Conservation (phyloP, 768 basidiomycete genomes). For the Agaricus subrufescens region DNA sequence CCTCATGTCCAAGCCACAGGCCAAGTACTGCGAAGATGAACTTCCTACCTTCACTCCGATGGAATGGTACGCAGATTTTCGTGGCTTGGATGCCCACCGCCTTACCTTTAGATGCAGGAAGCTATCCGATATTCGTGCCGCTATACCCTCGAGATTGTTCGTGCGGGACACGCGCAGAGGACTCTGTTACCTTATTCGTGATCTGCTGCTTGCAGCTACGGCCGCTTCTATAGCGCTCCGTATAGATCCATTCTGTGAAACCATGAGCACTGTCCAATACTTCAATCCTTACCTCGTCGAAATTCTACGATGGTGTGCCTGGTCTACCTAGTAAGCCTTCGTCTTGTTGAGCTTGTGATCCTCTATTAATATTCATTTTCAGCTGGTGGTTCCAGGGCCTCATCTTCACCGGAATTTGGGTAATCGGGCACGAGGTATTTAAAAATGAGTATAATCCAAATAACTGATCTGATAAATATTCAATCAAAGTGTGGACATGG, state of each 20-base stretch:
- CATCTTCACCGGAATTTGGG: slow-evolving; percentile 56
- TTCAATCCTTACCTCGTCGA: slow-evolving; percentile 33
- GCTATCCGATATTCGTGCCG: slow-evolving; percentile 44
- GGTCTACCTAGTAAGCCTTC: slow-evolving; percentile 40
- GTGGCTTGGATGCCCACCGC: neutral
- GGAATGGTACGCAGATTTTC: slow-evolving; percentile 32
- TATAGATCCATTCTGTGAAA: slow-evolving; percentile 39
- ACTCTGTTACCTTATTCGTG: slow-evolving; percentile 38
- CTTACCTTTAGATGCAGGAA: slow-evolving; percentile 25
- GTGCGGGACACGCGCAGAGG: slow-evolving; percentile 36
- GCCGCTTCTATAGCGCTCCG: slow-evolving; percentile 37
- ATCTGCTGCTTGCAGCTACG: slow-evolving; percentile 37
- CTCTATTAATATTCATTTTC: neutral
- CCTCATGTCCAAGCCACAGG: slow-evolving; percentile 8
- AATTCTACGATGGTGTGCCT: slow-evolving; percentile 35
- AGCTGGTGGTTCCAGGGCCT: slow-evolving; percentile 64
- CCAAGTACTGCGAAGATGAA: slow-evolving; percentile 32
- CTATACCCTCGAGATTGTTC: slow-evolving; percentile 43
- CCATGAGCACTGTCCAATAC: slow-evolving; percentile 14
- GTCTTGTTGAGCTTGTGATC: neutral
- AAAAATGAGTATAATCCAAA: neutral
- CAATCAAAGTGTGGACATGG: slow-evolving; percentile 48
- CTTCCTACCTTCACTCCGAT: slow-evolving; percentile 42
- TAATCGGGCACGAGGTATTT: slow-evolving; percentile 52
- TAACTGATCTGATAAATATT: slow-evolving; percentile 2